phyloP scores from a whole-genome alignment of 169 alveolate genomes.

The Fabrea salina region DNA sequence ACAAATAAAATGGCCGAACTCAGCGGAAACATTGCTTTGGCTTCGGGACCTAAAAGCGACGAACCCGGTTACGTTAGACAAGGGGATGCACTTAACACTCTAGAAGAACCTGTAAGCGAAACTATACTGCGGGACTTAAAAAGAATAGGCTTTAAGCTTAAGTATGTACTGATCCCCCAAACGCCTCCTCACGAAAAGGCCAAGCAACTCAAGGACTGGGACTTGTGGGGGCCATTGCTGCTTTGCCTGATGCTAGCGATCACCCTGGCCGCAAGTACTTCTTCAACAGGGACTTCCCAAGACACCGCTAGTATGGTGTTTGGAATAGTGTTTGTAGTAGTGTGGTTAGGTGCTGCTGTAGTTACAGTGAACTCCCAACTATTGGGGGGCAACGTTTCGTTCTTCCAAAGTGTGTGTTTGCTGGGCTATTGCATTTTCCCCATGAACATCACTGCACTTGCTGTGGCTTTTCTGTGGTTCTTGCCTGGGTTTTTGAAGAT shows the following conservation, averaged over 20 bases:
- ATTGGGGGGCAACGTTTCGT: conserved; percentile 83
- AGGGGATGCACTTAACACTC: conserved; percentile 35
- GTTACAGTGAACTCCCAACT: conserved; percentile 86
- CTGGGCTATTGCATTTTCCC: conserved; percentile 87
- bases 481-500: conserved; percentile 45
- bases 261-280: background rate
- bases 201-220: conserved; percentile 80
- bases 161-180: conserved; percentile 81
- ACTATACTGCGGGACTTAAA: conserved; percentile 83
- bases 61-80: background rate
- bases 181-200: conserved; percentile 61
- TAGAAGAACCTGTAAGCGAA: conserved; percentile 83
- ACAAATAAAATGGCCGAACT: background rate
- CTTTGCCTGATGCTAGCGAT: conserved; percentile 72
- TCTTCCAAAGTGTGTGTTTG: conserved; percentile 80
- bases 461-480: conserved; percentile 45
- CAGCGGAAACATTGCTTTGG: background rate
- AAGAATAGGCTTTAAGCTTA: conserved; percentile 76
- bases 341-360: conserved; percentile 86
- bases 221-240: conserved; percentile 91
- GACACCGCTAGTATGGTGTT: conserved; percentile 70
- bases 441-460: conserved; percentile 68
- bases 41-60: background rate
- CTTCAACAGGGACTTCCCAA: background rate
- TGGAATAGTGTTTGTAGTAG: conserved; percentile 81